Base-by-base conservation (phyloP, 2,329 filamentous ascomycete genomes). In the Penicillium sp. region DNA sequence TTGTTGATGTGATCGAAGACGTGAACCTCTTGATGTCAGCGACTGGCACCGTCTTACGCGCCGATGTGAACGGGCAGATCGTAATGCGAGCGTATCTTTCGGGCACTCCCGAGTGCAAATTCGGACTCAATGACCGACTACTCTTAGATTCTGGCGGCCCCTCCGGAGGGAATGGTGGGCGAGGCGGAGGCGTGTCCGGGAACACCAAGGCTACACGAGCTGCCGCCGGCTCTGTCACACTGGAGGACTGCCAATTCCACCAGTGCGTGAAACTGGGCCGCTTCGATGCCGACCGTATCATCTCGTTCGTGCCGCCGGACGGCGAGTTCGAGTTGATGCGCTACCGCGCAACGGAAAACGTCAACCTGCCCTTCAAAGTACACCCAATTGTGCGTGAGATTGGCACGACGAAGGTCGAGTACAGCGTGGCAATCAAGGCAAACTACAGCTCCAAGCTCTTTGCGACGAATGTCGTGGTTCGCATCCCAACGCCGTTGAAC, bases 21-120 rank as follows among this genome's bases (percentile, higher is more conserved):
- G 94, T 99, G 71, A 99, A 99, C 78, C 85, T 99, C 60, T 88
- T 99, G 72, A 97, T 99, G 90, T 98, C 94, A n/a, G 95, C 95
- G 5, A 95, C 92, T 0, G 95, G 95, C 34, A 94, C 93, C 22
- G 92, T 99, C 31, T 85, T 99, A 12, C 90, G 95, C 65, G 95
- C 95, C 64, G 95, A 99, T 72, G 95, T 99, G 55, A 96, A 92
- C 54, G 95, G 95, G 54, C 93, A 98, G 75, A 99, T 99, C 71
- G 87, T 99, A 71, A 99, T 99, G 95, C 92, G 95, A 70, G 95
- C 95, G 61, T 99, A 99, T 74, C 88, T 99, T 28, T 91, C 91
- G 20, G 63, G 96, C 37, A 99, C 93, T 1, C 95, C 95, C 8
- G 95, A 99, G 79, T 99, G 95, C 85, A 99, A 99, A 77, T 99